Percentiles rank a stretch among this genome's conserved stretches.
Evolutionary conservation across 2,329 filamentous ascomycete genomes (phyloP).

Genomic region (Zasmidium angulare): DNA sequence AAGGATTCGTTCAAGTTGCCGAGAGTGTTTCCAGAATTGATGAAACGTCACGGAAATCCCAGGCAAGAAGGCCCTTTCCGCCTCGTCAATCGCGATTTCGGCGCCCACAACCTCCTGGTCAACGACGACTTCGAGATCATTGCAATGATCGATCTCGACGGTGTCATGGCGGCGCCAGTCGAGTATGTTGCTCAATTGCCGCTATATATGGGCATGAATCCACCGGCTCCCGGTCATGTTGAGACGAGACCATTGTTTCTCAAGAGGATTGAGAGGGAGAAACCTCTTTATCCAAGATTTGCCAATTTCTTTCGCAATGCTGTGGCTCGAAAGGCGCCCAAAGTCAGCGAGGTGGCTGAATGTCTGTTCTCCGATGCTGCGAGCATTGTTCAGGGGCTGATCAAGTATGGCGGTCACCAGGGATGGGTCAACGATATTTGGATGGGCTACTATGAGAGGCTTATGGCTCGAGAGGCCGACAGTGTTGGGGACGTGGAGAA

Average conservation of each 20-base stretch:
- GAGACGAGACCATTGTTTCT: neutral
- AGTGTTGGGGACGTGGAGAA: too few species aligned
- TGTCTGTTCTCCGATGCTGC: neutral
- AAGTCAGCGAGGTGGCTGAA: neutral
- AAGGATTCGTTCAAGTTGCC: neutral
- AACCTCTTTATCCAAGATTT: neutral
- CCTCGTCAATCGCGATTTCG: slow-evolving; percentile 7
- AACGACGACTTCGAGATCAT: slow-evolving; percentile 12
- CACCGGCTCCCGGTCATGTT: neutral
- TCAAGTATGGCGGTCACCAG: neutral
- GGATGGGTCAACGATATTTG: neutral
- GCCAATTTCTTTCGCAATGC: neutral
- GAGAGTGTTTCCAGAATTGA: neutral
- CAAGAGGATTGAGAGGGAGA: neutral
- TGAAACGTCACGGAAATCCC: neutral
- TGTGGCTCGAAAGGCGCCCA: neutral
- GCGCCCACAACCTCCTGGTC: slow-evolving; percentile 13
- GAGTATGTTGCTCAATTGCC: slow-evolving; percentile 8
- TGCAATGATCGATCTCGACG: slow-evolving; percentile 10
- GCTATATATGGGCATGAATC: neutral
- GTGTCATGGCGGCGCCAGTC: slow-evolving; percentile 5
- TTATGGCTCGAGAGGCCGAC: too few species aligned
- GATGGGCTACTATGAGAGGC: too few species aligned
- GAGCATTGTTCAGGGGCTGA: neutral
- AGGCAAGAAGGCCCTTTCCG: neutral